These are phyloP conservation scores for Boletus pseudo-olivaceus DNA, from an alignment of 768 basidiomycete genomes.

Conservation along the genomic window DNA sequence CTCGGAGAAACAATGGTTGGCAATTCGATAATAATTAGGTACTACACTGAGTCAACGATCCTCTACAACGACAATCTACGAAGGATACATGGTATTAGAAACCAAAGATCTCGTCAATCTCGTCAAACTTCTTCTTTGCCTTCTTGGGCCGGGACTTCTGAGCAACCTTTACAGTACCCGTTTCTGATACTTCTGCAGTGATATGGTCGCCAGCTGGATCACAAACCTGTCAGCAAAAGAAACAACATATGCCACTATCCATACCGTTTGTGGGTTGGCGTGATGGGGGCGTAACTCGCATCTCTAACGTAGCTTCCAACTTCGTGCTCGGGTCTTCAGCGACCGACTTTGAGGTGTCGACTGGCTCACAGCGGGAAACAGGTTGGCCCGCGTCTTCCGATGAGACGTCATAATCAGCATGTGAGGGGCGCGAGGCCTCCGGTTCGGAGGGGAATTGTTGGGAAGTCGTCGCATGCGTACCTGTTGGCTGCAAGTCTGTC, in stretches of 20 bases:
- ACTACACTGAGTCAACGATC: neutral
- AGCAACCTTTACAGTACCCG: neutral
- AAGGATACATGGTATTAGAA: slow-evolving; percentile 9
- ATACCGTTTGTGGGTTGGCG: slow-evolving; percentile 4
- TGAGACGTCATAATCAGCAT: neutral
- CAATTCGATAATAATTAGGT: neutral
- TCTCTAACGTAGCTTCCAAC: neutral
- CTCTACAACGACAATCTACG: neutral
- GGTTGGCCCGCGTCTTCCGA: slow-evolving; percentile 16
- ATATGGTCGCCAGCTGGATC: neutral
- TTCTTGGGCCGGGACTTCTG: slow-evolving; percentile 16
- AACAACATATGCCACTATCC: neutral
- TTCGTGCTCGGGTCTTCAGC: neutral
- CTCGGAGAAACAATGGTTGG: too few species aligned
- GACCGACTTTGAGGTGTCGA: neutral
- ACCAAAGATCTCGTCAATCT: slow-evolving; percentile 28
- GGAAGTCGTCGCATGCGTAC: neutral
- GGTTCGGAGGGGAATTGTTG: neutral
- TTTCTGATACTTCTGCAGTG: neutral
- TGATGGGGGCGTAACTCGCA: neutral
- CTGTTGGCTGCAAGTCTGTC: slow-evolving; percentile 17
- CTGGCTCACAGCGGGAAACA: slow-evolving; percentile 6
- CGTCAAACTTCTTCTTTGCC: slow-evolving; percentile 19
- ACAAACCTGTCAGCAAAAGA: neutral
- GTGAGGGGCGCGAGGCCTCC: neutral